Conservation (phyloP, 2,329 filamentous ascomycete genomes). For the Colletotrichum navitas region DNA sequence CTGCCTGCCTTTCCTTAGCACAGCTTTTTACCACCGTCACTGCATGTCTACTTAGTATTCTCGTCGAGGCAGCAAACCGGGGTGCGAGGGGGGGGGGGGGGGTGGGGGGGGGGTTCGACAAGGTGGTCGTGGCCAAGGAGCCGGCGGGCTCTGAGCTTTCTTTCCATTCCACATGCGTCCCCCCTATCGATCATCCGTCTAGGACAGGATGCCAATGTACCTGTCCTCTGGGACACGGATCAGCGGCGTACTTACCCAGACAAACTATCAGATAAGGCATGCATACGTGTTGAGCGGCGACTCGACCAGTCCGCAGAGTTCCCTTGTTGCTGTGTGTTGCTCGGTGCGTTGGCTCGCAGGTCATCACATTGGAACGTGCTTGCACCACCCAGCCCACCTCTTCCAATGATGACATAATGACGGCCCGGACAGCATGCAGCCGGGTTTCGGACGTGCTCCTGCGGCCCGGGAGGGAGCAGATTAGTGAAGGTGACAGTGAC, state of each 20-base stretch:
- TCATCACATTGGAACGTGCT: conserved; percentile 1
- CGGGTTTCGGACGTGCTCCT: conserved; percentile 6
- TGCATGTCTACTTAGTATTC: background rate
- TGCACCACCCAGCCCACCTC: conserved; percentile 1
- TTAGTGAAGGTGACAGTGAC: background rate
- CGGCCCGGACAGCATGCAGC: conserved; percentile 18
- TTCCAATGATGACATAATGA: conserved; percentile 30
- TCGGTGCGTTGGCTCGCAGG: background rate
- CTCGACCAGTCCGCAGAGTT: conserved; percentile 11
- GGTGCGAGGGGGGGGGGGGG: too few relatives aligned
- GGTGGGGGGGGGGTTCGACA: background rate
- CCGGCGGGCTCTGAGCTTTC: background rate
- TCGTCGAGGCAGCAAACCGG: background rate
- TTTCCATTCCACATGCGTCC: background rate
- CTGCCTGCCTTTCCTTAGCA: background rate
- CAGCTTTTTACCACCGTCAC: background rate
- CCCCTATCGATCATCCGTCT: background rate
- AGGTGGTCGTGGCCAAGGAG: background rate
- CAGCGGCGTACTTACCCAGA: conserved; percentile 25
- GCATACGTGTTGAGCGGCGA: conserved; percentile 30
- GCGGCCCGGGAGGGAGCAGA: background rate
- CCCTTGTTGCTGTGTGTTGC: background rate
- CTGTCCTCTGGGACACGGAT: conserved; percentile 28
- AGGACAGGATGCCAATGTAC: background rate
- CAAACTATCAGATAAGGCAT: conserved; percentile 34